Base-by-base conservation (phyloP, 805 yeast species). In the Cyberlindnera amylophila region DNA sequence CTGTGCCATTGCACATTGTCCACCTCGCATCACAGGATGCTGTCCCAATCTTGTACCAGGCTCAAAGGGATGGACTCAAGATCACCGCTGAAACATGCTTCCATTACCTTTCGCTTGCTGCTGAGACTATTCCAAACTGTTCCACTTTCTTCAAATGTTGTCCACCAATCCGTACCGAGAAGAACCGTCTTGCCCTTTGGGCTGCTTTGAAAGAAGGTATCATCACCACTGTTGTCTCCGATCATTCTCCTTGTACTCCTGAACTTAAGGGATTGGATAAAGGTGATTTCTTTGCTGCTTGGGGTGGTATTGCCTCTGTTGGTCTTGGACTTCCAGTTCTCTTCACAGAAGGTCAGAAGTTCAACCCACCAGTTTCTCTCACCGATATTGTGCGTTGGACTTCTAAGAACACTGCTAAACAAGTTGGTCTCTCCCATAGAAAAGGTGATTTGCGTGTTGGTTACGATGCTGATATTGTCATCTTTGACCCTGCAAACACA, bases 301-400 rank as follows among this genome's bases (percentile, higher is more conserved):
- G 98, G 98, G 98, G 97, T 28, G 98, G 98, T 9, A 88, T 90
- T 32, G 74, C 96, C 2, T 86, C 96, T 1, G 95, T 90, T 26
- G 98, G 98, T 0, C 76, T 91, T 32, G 97, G 97, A 0, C 70
- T 90, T 36, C 86, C 95, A 0, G 74, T 89, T 31, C 63, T 90
- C 39, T 83, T 78, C 72, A 86, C 96, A 1, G 88, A 83, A 54
- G 89, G 86, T 10, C 51, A 70, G 13, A 74, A 74, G 53, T 62
- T 80, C 46, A 53, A 65, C 3, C 76, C 77, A 2, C 75, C 77
- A 2, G 68, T 82, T 3, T 51, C 74, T 0, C 58, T 86, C 4
- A 60, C 67, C 3, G 89, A 88, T 46, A 82, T 90, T 35, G 77
- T 79, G 14, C 67, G 68, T 50, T 89, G 96, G 96, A 83, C 95